These are phyloP conservation scores for Penicillium sp. DNA, from an alignment of 2,329 filamentous ascomycete species.

Conservation along the genomic window DNA sequence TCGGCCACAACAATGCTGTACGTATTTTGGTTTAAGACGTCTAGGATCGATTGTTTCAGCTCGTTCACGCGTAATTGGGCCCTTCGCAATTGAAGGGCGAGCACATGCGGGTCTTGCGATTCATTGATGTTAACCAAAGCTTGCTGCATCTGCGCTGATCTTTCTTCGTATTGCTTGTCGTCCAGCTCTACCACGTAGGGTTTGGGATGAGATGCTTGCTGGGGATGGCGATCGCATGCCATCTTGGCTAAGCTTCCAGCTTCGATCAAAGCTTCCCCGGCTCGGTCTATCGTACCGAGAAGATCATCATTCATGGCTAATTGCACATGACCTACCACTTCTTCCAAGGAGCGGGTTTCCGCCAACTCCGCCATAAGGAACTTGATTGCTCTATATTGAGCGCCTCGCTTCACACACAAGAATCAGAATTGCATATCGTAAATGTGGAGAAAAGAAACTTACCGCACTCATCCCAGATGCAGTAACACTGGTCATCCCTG, in stretches of 20 bases:
- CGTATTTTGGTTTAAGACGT: conserved; percentile 36
- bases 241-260: background rate
- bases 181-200: background rate
- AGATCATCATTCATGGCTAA: conserved; percentile 4
- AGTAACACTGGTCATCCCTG: no score
- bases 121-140: background rate
- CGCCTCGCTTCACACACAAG: background rate
- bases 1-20: conserved; percentile 46
- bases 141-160: background rate
- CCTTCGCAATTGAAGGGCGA: conserved; percentile 1
- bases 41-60: conserved; percentile 32
- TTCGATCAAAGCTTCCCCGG: conserved; percentile 1
- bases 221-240: no score
- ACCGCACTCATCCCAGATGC: no score
- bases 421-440: background rate
- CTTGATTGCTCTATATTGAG: background rate
- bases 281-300: conserved; percentile 3
- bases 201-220: background rate
- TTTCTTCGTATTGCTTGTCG: background rate
- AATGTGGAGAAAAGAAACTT: background rate
- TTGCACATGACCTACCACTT: background rate
- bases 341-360: background rate
- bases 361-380: background rate
- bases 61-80: conserved; percentile 39
- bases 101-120: background rate